Base-by-base conservation (phyloP, 352 stramenopile species). In the Phytophthora boehmeriae region DNA sequence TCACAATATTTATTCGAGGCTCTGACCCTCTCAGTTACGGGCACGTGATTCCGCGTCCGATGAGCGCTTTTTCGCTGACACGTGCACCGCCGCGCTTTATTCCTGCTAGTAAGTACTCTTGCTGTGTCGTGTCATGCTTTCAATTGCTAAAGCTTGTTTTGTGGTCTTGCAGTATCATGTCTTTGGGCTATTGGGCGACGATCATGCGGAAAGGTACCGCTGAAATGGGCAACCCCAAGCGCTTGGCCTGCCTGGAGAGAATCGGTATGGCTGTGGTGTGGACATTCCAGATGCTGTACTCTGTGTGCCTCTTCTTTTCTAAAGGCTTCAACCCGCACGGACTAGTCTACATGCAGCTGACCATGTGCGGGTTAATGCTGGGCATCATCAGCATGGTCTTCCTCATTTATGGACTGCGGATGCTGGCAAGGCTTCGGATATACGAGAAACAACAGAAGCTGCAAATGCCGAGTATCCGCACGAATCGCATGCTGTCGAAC, bases 121-220 rank as follows among this genome's bases (percentile, higher is more conserved):
- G n/a, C n/a, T n/a, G n/a, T n/a, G n/a, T n/a, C n/a, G n/a, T n/a
- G 13, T 46, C 20, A 22, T 52, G 32, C 20, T 19, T n/a, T n/a
- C n/a, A n/a, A n/a, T n/a, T n/a, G n/a, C n/a, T n/a, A n/a, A n/a
- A n/a, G n/a, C n/a, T 39, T n/a, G 8, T 39, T 39, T 25, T 27
- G 4, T n/a, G n/a, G 4, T 19, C 39, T 10, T 35, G n/a, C 50
- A 75, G 62, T 36, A 75, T 81, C 55, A 59, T 81, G 60, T 72
- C 72, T 17, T 49, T 85, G 35, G 55, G 34, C n/a, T 85, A 76
- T 50, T 82, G 75, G 72, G 62, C 74, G 43, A 78, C 70, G 6
- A 66, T 85, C 10, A 78, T 78, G 36, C 70, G 80, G 52, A 59
- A 69, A 16, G 64, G 67, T 39, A 57, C 53, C 8, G 56, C 63